Base-by-base conservation (phyloP, 2,329 filamentous ascomycete species). In the Hypoxylon sp. region DNA sequence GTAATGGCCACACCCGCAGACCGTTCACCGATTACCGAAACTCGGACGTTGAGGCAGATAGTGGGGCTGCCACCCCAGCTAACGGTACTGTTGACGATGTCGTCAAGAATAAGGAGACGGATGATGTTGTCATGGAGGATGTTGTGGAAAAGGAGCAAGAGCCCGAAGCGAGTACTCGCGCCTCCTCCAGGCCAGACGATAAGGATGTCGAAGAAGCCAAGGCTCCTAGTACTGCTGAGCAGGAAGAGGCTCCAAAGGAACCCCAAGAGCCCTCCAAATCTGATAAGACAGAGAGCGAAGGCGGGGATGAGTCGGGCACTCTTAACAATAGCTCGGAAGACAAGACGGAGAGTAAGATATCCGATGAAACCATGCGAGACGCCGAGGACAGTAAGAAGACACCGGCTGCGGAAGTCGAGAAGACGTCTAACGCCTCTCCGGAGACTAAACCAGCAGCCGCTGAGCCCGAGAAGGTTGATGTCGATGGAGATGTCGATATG, bases 401-500 rank as follows among this genome's bases (percentile, higher is more conserved):
- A 6, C 17, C 60, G 3, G 56, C 55, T 7, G 36, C 55, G 5
- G 57, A 56, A n/a, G 43, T 32, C 4, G 53, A 61, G 23, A 66
- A 67, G 45, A 57, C 55, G 5, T 13, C 37, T 4, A 61, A 53
- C 55, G 64, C 64, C 15, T 65, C 67, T 15, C 49, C 57, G 30
- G 42, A 61, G 54, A 19, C 40, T 7, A 55, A 21, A 37, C 19
- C n/a, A 34, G 57, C 29, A 45, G 58, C 26, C 21, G 45, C 25
- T 4, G 55, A 69, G 26, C 67, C 67, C 12, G 47, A 62, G 3
- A 71, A 71, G 23, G 65, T 74, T 3, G 78, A 82, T 20, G 67
- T 65, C 2, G 78, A 81, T 48, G 78, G 78, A 8, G 78, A 82
- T 60, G 70, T 81, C 5, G 76, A 78, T 7, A 82, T 82, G 78